Base-by-base conservation (phyloP, 176 grass and related monocot genomes). In the Bothriochloa decipiens region DNA sequence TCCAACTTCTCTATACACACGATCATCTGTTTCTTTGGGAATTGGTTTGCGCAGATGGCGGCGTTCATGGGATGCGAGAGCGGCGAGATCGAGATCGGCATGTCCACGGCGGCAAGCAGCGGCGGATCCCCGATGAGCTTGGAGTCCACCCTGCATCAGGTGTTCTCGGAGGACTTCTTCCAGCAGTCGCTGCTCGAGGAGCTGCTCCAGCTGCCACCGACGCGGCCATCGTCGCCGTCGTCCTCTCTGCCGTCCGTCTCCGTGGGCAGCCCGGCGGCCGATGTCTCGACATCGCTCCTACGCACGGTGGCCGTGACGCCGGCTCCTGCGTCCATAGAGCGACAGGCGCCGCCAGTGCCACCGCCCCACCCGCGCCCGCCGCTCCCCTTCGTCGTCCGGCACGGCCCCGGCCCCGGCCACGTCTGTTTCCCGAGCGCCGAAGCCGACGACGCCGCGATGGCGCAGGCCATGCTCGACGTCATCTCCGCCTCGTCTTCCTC, bases 31-130 rank as follows among this genome's bases (percentile, higher is more conserved):
- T 52, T 7, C 8, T 41, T 41, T 52, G 43, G 20, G 13, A 69
- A 70, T 65, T 16, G 26, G 27, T 12, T 15, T 81, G 33, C 17
- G 25, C 77, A 98, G 95, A 85, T 65, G 69, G 93, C 96, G 12
- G 87, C 87, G 25, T 99, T 99, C 77, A 77, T 96, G 91, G 93
- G 91, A 72, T 96, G 91, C 75, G 83, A 85, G 12, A 87, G 64
- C 41, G 96, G 96, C 33, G 96, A 99, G 86, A 89, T 99, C 53
- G 96, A 99, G 84, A 80, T 99, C 23, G 96, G 96, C 65, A 69
- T 91, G 77, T 87, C 76, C 1, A 86, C 33, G 13, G 20, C 76
- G 11, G 28, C 25, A 0, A 63, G 6, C 0, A 8, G 27, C 27
- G 13, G 89, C 5, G 22, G 13, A 3, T 12, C 39, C 37, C 39